A percentile compares a stretch with the other conserved stretches of the same genome.
Evolutionary conservation across 192 early-diverging fungal genomes (phyloP).

Genomic region (Diversispora eburnea): DNA sequence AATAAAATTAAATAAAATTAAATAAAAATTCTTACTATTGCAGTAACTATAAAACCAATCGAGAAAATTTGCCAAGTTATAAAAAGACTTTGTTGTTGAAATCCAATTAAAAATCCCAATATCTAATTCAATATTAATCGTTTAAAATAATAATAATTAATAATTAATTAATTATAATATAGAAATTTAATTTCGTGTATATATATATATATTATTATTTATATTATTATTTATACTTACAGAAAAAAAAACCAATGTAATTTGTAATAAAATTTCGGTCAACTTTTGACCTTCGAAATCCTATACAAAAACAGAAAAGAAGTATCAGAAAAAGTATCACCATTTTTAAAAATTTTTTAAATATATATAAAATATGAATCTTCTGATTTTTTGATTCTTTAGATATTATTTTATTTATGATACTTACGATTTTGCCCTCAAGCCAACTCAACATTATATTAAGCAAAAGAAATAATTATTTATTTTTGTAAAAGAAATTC

Average conservation of each 20-base stretch:
- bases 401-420: no score
- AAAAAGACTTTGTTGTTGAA: background rate
- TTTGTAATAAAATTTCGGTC: conserved; percentile 10
- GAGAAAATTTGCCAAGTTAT: conserved; percentile 18
- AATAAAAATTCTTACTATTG: conserved; percentile 4
- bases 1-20: background rate
- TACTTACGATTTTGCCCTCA: no score
- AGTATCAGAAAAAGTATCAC: no score
- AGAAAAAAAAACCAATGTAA: background rate
- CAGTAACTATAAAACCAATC: background rate
- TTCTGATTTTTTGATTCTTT: no score
- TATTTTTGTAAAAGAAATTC: no score
- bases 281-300: conserved; percentile 29
- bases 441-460: no score
- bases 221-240: background rate
- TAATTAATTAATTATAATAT: background rate
- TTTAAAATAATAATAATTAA: background rate
- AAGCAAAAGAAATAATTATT: no score
- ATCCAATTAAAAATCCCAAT: conserved; percentile 19
- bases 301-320: background rate
- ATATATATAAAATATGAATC: no score
- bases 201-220: background rate
- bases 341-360: no score
- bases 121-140: background rate
- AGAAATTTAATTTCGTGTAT: background rate